These are phyloP conservation scores for Aspergillus vadensis DNA, from an alignment of 2,329 filamentous ascomycete species.

Conservation along the genomic window DNA sequence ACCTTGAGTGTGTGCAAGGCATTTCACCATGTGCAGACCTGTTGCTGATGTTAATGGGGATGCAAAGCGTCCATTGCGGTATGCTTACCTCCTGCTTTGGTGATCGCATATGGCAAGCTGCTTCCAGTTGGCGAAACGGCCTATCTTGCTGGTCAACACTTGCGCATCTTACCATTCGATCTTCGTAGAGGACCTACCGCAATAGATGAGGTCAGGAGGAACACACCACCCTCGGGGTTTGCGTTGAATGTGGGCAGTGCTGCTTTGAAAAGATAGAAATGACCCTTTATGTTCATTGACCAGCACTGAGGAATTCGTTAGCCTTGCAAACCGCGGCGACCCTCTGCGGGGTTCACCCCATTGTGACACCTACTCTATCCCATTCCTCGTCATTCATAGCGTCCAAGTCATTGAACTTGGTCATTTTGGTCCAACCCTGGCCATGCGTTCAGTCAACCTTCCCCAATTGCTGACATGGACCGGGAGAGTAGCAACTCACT, in stretches of 20 bases:
- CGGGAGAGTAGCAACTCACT: constrained; percentile 38
- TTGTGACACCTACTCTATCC: constrained; percentile 55
- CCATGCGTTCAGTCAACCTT: constrained; percentile 2
- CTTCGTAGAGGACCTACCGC: constrained; percentile 49
- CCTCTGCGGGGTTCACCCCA: neutral
- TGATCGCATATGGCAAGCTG: constrained; percentile 72
- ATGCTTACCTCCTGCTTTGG: constrained; percentile 68
- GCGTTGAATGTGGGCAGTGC: constrained; percentile 61
- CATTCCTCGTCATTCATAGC: constrained; percentile 63
- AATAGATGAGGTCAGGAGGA: constrained; percentile 65
- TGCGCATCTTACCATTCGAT: constrained; percentile 5
- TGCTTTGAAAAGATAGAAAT: constrained; percentile 56
- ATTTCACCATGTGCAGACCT: constrained; percentile 67
- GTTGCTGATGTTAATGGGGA: constrained; percentile 6
- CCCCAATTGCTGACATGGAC: neutral
- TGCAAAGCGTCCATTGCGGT: neutral
- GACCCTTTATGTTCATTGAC: constrained; percentile 63
- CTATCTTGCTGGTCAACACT: constrained; percentile 30
- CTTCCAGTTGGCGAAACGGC: constrained; percentile 55
- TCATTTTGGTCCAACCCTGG: constrained; percentile 64
- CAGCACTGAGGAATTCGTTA: constrained; percentile 51
- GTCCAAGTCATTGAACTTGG: constrained; percentile 59
- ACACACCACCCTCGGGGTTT: constrained; percentile 64
- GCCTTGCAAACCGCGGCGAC: neutral
- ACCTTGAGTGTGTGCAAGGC: constrained; percentile 63